These are phyloP conservation scores for Suhomyces terraborum DNA, from an alignment of 1,139 yeast species.

Conservation along the genomic window DNA sequence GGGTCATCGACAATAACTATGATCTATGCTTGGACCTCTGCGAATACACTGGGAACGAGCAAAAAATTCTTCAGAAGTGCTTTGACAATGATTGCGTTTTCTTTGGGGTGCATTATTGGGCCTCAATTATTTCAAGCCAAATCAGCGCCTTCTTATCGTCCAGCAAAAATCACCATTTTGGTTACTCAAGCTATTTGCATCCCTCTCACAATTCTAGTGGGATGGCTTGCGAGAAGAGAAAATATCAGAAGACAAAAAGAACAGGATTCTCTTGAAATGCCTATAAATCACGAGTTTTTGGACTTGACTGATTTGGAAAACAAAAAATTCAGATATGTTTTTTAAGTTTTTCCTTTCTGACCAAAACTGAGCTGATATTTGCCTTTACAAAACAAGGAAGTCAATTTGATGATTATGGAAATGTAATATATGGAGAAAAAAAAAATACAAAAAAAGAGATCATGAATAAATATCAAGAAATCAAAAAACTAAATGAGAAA, in stretches of 20 bases:
- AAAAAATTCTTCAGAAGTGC: slow-evolving; percentile 20
- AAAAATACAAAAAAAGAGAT: background rate
- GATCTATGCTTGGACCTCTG: slow-evolving; percentile 22
- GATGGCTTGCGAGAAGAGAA: slow-evolving; percentile 28
- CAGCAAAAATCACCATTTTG: slow-evolving; percentile 40
- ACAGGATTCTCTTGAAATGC: slow-evolving; percentile 17
- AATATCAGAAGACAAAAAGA: slow-evolving; percentile 28
- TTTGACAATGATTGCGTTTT: slow-evolving; percentile 33
- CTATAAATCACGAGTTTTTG: slow-evolving; percentile 29
- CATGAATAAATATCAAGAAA: background rate
- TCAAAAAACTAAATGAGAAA: too few relatives aligned
- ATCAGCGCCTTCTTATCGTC: slow-evolving; percentile 31
- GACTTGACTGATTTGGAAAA: slow-evolving; percentile 26
- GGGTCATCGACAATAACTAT: slow-evolving; percentile 24
- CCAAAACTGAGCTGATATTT: background rate
- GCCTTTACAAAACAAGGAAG: background rate
- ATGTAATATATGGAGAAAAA: too few relatives aligned
- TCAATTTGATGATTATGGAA: too few relatives aligned
- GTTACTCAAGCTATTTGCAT: slow-evolving; percentile 34
- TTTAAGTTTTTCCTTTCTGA: slow-evolving; percentile 1
- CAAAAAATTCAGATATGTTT: slow-evolving; percentile 20
- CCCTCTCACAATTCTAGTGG: slow-evolving; percentile 32
- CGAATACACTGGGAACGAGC: slow-evolving; percentile 22
- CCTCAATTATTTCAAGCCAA: slow-evolving; percentile 41
- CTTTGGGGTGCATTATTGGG: slow-evolving; percentile 40